phyloP scores from a whole-genome alignment of 352 stramenopile species.

The Halophytophthora polymorphica region DNA sequence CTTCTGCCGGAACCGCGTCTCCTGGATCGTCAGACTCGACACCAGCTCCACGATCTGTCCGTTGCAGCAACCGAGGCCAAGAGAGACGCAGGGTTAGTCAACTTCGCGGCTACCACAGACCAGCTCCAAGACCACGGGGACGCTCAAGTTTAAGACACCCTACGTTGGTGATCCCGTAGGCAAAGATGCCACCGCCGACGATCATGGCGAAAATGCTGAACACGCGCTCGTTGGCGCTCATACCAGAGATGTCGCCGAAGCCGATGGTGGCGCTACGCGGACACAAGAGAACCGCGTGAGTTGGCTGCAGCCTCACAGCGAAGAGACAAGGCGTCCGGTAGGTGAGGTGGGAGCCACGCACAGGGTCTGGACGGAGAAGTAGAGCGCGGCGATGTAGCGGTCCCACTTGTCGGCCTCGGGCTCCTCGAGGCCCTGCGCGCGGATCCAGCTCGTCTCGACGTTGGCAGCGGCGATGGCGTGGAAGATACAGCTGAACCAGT shows the following conservation, averaged over 20 bases:
- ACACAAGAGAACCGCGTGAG: constrained; percentile 1
- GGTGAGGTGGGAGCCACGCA: constrained; percentile 19
- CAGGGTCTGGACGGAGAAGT: constrained; percentile 73
- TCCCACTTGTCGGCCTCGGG: constrained; percentile 38
- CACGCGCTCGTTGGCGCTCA: constrained; percentile 53
- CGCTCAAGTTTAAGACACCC: too few relatives aligned
- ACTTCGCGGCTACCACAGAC: constrained; percentile 67
- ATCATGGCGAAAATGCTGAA: constrained; percentile 76
- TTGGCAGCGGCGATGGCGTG: constrained; percentile 38
- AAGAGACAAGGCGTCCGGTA: not conserved
- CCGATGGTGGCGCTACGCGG: constrained; percentile 46
- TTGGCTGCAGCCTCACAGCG: constrained; percentile 1
- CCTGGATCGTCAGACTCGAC: constrained; percentile 58
- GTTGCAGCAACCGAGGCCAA: constrained; percentile 54
- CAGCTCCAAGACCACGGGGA: constrained; percentile 76
- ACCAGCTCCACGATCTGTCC: constrained; percentile 48
- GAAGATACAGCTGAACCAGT: constrained; percentile 76
- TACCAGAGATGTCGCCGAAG: constrained; percentile 47
- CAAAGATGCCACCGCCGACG: constrained; percentile 71
- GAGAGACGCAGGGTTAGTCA: constrained; percentile 80
- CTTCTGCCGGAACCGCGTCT: constrained; percentile 62
- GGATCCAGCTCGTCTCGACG: constrained; percentile 43
- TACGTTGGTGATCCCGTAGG: constrained; percentile 80
- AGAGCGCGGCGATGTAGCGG: constrained; percentile 64
- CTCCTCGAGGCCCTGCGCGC: constrained; percentile 29